Percentiles rank a stretch among this genome's conserved stretches.
Evolutionary conservation across 202 grass and related monocot species (phyloP).

Genomic region (Digitaria exilis): DNA sequence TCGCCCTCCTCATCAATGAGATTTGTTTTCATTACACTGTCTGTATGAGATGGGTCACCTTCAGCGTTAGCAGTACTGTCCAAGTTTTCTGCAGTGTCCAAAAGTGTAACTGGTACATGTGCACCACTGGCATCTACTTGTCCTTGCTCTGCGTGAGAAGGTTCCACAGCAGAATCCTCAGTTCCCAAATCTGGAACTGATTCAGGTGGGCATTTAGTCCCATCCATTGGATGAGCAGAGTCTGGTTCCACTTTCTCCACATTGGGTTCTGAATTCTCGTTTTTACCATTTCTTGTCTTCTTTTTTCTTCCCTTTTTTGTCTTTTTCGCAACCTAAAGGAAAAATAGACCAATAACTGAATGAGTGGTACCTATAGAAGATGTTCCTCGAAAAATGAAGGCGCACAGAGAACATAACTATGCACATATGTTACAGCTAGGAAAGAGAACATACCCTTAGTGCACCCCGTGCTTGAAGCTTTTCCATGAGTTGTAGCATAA

Average conservation of each 20-base stretch:
- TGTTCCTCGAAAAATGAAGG: slow-evolving; percentile 25
- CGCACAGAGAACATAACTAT: not conserved
- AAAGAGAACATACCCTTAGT: slow-evolving; percentile 70
- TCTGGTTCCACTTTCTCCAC: slow-evolving; percentile 40
- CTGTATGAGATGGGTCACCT: slow-evolving; percentile 41
- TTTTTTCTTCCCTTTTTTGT: slow-evolving; percentile 78
- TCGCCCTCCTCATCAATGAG: slow-evolving; percentile 50
- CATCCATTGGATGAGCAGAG: slow-evolving; percentile 39
- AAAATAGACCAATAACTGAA: slow-evolving; percentile 1
- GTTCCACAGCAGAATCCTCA: slow-evolving; percentile 33
- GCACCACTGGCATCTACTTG: slow-evolving; percentile 32
- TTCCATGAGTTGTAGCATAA: slow-evolving; percentile 95
- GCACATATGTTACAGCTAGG: not conserved
- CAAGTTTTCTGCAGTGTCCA: slow-evolving; percentile 37
- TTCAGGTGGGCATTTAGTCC: slow-evolving; percentile 40
- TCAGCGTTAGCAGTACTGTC: slow-evolving; percentile 33
- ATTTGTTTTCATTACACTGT: slow-evolving; percentile 41
- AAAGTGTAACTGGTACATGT: slow-evolving; percentile 45
- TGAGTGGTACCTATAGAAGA: slow-evolving; percentile 20
- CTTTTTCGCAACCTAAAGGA: slow-evolving; percentile 80
- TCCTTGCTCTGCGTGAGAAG: slow-evolving; percentile 27
- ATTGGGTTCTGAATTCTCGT: slow-evolving; percentile 30
- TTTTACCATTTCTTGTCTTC: slow-evolving; percentile 54
- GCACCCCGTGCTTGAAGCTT: slow-evolving; percentile 83
- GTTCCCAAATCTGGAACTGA: slow-evolving; percentile 43